Percentiles rank a stretch among this genome's conserved stretches.
Conservation (phyloP, 306 rosid species). For the Mucuna pruriens region DNA sequence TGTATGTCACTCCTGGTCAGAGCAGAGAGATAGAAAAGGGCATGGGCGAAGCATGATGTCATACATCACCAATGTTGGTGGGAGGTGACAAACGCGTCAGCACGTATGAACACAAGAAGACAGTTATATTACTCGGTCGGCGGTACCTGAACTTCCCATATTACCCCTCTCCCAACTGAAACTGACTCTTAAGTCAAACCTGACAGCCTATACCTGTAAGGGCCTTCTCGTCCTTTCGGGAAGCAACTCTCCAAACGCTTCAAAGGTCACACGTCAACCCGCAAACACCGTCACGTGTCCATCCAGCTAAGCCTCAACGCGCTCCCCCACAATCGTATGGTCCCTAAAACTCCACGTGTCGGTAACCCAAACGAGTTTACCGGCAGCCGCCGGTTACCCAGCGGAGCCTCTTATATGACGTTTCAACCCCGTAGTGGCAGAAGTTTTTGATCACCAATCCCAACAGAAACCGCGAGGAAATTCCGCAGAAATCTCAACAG, state of each 20-base stretch:
- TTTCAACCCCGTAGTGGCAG: neutral
- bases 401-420: slow-evolving; percentile 37
- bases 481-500: slow-evolving; percentile 39
- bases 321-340: slow-evolving; percentile 19
- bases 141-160: slow-evolving; percentile 12
- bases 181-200: slow-evolving; percentile 44
- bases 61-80: slow-evolving; percentile 29
- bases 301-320: slow-evolving; percentile 33
- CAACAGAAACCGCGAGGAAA: slow-evolving; percentile 51
- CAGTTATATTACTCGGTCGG: slow-evolving; percentile 39
- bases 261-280: slow-evolving; percentile 56
- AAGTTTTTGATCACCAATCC: slow-evolving; percentile 31
- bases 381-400: slow-evolving; percentile 65
- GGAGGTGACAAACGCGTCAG: slow-evolving; percentile 35
- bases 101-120: slow-evolving; percentile 36
- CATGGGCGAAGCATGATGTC: neutral
- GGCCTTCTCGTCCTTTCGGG: neutral
- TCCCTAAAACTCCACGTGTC: slow-evolving; percentile 50
- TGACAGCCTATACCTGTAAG: slow-evolving; percentile 31
- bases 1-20: neutral
- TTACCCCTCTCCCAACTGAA: slow-evolving; percentile 18
- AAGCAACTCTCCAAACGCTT: slow-evolving; percentile 6
- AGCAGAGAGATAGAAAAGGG: neutral
- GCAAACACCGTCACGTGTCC: slow-evolving; percentile 54
- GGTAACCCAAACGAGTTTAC: slow-evolving; percentile 19